Conservation (phyloP, 2,329 filamentous ascomycete genomes). For the Colletotrichum salicis region DNA sequence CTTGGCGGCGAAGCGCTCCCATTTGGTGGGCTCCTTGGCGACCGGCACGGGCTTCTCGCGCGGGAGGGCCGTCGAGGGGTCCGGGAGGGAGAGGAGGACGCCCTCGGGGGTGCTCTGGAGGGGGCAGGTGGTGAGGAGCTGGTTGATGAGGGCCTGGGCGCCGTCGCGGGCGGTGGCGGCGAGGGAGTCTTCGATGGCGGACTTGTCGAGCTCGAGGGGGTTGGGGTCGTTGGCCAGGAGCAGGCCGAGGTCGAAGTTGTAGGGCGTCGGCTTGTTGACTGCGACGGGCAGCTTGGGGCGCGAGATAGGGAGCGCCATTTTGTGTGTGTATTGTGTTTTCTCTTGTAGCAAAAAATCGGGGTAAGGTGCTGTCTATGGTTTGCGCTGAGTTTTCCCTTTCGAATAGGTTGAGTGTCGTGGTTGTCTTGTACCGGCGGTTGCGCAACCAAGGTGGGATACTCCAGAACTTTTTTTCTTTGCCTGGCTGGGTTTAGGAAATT, state of each 20-base stretch:
- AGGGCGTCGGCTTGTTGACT: constrained; percentile 86
- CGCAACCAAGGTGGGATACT: constrained; percentile 16
- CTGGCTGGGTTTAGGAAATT: constrained; percentile 29
- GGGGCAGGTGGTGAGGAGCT: constrained; percentile 88
- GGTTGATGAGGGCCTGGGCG: constrained; percentile 92
- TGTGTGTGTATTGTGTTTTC: constrained; percentile 13
- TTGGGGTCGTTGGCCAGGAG: constrained; percentile 90
- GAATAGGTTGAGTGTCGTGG: constrained; percentile 13
- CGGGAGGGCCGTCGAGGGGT: constrained; percentile 76
- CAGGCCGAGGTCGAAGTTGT: constrained; percentile 91
- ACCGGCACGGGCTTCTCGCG: constrained; percentile 92
- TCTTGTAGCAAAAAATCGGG: neutral
- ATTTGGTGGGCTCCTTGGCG: constrained; percentile 86
- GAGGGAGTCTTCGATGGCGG: constrained; percentile 73
- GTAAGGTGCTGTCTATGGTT: neutral
- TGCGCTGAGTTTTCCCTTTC: neutral
- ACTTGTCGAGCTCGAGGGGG: constrained; percentile 70
- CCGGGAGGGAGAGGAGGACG: constrained; percentile 83
- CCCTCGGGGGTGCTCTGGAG: constrained; percentile 75
- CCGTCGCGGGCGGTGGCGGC: constrained; percentile 83
- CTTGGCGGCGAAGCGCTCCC: constrained; percentile 95
- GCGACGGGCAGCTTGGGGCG: constrained; percentile 68
- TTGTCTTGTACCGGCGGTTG: constrained; percentile 15
- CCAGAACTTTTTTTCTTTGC: constrained; percentile 37
- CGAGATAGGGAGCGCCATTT: constrained; percentile 50